Conservation (phyloP, 2,329 filamentous ascomycete genomes). For the Plenodomus tracheiphilus region DNA sequence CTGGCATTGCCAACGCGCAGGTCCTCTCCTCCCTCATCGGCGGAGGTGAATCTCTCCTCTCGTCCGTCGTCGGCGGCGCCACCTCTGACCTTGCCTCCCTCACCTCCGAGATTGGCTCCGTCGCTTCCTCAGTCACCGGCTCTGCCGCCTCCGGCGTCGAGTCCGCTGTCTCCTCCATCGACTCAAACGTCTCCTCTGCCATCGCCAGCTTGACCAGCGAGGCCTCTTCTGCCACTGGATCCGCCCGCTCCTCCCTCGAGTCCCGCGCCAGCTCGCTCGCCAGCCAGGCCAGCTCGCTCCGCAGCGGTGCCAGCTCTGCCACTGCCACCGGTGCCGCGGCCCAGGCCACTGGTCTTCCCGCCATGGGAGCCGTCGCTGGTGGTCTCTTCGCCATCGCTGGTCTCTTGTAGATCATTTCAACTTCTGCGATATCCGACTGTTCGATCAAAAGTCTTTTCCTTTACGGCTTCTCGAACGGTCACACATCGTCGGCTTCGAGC, state of each 20-base stretch:
- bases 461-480: slow-evolving; percentile 5
- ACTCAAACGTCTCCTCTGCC: slow-evolving; percentile 14
- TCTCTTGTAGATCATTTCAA: slow-evolving; percentile 33
- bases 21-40: slow-evolving; percentile 23
- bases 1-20: slow-evolving; percentile 35
- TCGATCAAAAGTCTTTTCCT: slow-evolving; percentile 6
- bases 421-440: not conserved
- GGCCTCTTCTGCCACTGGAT: slow-evolving; percentile 11
- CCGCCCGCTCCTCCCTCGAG: slow-evolving; percentile 1
- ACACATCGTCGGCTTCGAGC: slow-evolving; percentile 8
- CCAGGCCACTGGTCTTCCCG: slow-evolving; percentile 30
- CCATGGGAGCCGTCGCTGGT: slow-evolving; percentile 37
- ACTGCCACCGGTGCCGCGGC: slow-evolving; percentile 19
- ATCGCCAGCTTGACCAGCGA: slow-evolving; percentile 18
- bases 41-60: slow-evolving; percentile 11
- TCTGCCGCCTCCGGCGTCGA: slow-evolving; percentile 10
- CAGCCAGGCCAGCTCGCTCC: slow-evolving; percentile 11
- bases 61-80: slow-evolving; percentile 9
- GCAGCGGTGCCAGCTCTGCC: slow-evolving; percentile 11
- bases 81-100: slow-evolving; percentile 13
- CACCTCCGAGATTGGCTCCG: slow-evolving; percentile 14
- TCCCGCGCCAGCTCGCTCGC: slow-evolving; percentile 5
- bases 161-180: slow-evolving; percentile 16
- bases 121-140: slow-evolving; percentile 9
- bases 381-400: slow-evolving; percentile 36